phyloP scores from a whole-genome alignment of 129 eudicot genomes.

The Arctium minus region DNA sequence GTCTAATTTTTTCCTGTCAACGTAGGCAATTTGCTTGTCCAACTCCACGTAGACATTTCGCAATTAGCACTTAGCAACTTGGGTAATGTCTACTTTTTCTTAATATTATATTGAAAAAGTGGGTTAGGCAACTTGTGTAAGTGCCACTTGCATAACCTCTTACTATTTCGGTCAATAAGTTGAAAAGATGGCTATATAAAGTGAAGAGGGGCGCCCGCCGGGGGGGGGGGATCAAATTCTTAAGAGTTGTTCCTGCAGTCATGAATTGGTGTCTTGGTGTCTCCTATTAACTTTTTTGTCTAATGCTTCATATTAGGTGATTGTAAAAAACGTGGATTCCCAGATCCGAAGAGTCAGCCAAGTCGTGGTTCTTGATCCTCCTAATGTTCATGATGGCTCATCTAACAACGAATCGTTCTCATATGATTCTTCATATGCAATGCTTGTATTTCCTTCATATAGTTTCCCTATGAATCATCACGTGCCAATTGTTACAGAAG shows the following conservation, averaged over 20 bases:
- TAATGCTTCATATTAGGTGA: constrained; percentile 39
- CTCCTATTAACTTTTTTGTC: background rate
- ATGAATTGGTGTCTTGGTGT: background rate
- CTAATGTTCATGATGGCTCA: constrained; percentile 24
- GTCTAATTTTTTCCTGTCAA: background rate
- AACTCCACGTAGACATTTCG: background rate
- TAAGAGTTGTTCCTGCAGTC: background rate
- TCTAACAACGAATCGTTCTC: constrained; percentile 13
- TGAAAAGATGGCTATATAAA: background rate
- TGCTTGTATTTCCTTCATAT: constrained; percentile 62
- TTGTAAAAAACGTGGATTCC: constrained; percentile 52
- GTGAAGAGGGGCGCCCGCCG: background rate
- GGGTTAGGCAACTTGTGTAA: background rate
- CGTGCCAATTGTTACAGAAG: constrained; percentile 35
- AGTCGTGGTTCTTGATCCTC: constrained; percentile 85
- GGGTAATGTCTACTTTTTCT: background rate
- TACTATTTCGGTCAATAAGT: background rate
- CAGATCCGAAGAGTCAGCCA: constrained; percentile 58
- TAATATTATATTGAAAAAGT: background rate
- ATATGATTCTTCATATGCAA: constrained; percentile 27
- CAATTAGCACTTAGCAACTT: background rate
- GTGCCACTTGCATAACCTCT: background rate
- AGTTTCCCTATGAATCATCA: constrained; percentile 33
- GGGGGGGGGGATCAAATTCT: background rate
- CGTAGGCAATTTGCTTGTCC: too few relatives aligned